Conservation (phyloP, 768 basidiomycete species). For the Mycena galopus region DNA sequence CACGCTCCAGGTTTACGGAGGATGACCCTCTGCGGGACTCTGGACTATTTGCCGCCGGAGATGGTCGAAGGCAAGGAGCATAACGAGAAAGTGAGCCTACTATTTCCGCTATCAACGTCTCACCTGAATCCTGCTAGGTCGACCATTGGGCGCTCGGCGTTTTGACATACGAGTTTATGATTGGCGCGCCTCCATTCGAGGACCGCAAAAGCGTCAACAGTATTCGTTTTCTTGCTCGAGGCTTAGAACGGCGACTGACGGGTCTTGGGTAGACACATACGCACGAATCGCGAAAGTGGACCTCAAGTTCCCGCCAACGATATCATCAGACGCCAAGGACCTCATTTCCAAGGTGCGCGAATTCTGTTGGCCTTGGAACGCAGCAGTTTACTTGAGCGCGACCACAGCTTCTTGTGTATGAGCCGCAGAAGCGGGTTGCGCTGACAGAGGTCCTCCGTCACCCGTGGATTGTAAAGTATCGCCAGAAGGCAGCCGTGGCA, state of each 20-base stretch:
- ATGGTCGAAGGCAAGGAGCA: conserved; percentile 97
- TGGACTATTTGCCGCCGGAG: conserved; percentile 98
- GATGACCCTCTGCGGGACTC: conserved; percentile 93
- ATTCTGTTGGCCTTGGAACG: neutral
- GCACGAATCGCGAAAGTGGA: conserved; percentile 91
- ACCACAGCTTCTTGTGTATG: conserved; percentile 83
- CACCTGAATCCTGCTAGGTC: conserved; percentile 58
- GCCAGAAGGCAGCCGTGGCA: conserved; percentile 56
- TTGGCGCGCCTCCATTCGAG: conserved; percentile 86
- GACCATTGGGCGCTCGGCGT: conserved; percentile 98
- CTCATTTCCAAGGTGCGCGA: conserved; percentile 66
- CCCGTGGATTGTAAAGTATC: conserved; percentile 87
- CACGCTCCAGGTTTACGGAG: conserved; percentile 94
- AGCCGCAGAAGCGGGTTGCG: conserved; percentile 82
- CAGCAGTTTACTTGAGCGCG: neutral
- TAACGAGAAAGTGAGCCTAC: conserved; percentile 63
- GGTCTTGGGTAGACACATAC: conserved; percentile 80
- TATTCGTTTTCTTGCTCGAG: conserved; percentile 49
- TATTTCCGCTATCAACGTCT: no score
- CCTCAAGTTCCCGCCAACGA: conserved; percentile 69
- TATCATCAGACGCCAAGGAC: conserved; percentile 77
- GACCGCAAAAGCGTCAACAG: conserved; percentile 83
- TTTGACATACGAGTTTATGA: conserved; percentile 95
- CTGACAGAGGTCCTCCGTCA: conserved; percentile 82
- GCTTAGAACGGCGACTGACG: neutral